Conservation (phyloP, 148 eudicot genomes). For the Chenopodium quinoa region DNA sequence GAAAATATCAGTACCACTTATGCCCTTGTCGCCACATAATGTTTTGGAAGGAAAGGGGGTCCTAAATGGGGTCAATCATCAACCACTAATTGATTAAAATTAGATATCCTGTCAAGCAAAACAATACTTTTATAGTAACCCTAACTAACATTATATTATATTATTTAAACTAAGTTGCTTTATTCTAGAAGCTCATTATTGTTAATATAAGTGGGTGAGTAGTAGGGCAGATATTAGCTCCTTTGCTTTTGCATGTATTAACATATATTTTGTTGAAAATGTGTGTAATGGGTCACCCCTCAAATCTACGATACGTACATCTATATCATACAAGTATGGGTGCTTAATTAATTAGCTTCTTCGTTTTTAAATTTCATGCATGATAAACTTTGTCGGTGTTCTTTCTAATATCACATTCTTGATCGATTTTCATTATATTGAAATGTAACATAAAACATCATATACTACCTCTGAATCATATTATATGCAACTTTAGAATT, state of each 20-base stretch:
- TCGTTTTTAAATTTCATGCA: background rate
- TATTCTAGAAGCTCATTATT: slow-evolving; percentile 25
- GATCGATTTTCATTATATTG: background rate
- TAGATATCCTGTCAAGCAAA: slow-evolving; percentile 18
- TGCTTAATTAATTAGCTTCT: background rate
- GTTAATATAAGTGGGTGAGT: background rate
- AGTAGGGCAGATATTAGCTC: slow-evolving; percentile 15
- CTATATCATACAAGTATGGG: background rate
- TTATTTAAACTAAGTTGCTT: background rate
- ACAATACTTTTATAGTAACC: background rate
- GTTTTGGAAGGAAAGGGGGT: background rate
- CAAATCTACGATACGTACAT: background rate
- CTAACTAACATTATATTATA: slow-evolving; percentile 5
- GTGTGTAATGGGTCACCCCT: background rate
- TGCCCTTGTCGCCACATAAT: slow-evolving; percentile 14
- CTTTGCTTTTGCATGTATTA: slow-evolving; percentile 10
- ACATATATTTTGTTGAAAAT: background rate
- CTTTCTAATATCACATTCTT: background rate
- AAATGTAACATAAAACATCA: background rate
- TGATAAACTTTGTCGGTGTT: background rate
- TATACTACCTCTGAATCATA: too few species aligned
- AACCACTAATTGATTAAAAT: slow-evolving; percentile 14
- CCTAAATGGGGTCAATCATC: slow-evolving; percentile 10
- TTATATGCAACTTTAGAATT: too few species aligned
- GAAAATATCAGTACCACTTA: background rate